phyloP scores from a whole-genome alignment of 2,329 filamentous ascomycete species.

The Colletotrichum lentis region DNA sequence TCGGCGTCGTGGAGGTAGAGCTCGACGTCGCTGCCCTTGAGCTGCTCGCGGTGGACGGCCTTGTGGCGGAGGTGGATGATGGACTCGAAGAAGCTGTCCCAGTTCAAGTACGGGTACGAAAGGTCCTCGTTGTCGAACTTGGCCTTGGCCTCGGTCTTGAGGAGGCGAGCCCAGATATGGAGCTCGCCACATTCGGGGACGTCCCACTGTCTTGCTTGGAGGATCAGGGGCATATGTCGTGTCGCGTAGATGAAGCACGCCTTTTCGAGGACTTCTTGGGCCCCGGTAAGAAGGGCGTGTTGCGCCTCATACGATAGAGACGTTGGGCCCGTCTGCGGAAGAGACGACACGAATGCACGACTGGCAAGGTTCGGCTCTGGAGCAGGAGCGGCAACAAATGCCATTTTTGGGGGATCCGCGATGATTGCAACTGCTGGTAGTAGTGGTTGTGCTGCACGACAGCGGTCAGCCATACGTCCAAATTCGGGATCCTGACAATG shows the following conservation, averaged over 20 bases:
- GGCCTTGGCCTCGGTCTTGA: background rate
- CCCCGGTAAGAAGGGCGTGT: background rate
- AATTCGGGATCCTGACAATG: background rate
- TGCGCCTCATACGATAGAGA: conserved; percentile 2
- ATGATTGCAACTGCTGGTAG: background rate
- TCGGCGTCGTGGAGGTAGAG: background rate
- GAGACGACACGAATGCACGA: too few species aligned
- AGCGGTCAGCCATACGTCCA: background rate
- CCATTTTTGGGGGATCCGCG: background rate
- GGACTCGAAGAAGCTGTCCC: conserved; percentile 1
- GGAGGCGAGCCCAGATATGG: background rate
- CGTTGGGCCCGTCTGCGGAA: background rate
- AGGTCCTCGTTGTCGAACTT: background rate
- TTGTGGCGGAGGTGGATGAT: background rate
- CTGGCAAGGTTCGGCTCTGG: background rate
- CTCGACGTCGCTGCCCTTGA: background rate
- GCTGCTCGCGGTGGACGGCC: background rate
- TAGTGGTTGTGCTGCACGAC: background rate
- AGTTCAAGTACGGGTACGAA: background rate
- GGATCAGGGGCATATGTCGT: background rate
- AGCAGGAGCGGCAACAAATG: background rate
- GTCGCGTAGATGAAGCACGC: background rate
- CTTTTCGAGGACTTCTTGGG: background rate
- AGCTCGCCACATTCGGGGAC: background rate
- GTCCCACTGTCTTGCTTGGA: background rate